Conservation (phyloP, 2,329 filamentous ascomycete genomes). For the Alternaria dauci region DNA sequence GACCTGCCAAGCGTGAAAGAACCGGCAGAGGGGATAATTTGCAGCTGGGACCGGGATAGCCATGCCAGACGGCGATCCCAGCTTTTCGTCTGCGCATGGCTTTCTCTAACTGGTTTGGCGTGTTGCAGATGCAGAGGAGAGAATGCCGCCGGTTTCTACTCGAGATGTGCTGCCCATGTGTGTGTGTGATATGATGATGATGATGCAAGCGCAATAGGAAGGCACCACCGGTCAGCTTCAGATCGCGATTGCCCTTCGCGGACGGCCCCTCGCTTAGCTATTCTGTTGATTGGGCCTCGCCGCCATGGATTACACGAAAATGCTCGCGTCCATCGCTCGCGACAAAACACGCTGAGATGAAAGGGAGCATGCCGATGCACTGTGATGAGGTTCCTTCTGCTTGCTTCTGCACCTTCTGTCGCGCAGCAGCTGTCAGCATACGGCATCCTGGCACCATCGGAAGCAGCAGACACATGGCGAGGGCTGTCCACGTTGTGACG, state of each 20-base stretch:
- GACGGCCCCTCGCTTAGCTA: slow-evolving; percentile 30
- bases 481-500: slow-evolving; percentile 34
- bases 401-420: slow-evolving; percentile 8
- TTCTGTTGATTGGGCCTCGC: slow-evolving; percentile 30
- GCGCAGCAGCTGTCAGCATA: slow-evolving; percentile 17
- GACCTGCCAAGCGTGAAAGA: slow-evolving; percentile 33
- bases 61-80: not conserved
- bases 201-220: slow-evolving; percentile 15
- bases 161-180: slow-evolving; percentile 6
- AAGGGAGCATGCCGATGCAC: slow-evolving; percentile 22
- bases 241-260: slow-evolving; percentile 22
- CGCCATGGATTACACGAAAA: slow-evolving; percentile 28
- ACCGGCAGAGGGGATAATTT: slow-evolving; percentile 33
- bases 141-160: slow-evolving; percentile 10
- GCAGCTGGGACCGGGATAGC: slow-evolving; percentile 4
- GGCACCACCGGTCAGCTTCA: slow-evolving; percentile 16
- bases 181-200: too few relatives aligned
- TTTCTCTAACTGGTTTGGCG: not conserved
- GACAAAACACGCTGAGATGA: slow-evolving; percentile 32
- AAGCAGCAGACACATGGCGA: slow-evolving; percentile 7
- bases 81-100: not conserved
- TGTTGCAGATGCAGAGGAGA: not conserved
- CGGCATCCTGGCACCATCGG: slow-evolving; percentile 6
- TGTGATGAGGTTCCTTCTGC: slow-evolving; percentile 8
- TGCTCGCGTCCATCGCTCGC: slow-evolving; percentile 14